A percentile compares a stretch with the other conserved stretches of the same genome.
Conservation (phyloP, 441 rosid species). For the Pelargonium cotyledonis region DNA sequence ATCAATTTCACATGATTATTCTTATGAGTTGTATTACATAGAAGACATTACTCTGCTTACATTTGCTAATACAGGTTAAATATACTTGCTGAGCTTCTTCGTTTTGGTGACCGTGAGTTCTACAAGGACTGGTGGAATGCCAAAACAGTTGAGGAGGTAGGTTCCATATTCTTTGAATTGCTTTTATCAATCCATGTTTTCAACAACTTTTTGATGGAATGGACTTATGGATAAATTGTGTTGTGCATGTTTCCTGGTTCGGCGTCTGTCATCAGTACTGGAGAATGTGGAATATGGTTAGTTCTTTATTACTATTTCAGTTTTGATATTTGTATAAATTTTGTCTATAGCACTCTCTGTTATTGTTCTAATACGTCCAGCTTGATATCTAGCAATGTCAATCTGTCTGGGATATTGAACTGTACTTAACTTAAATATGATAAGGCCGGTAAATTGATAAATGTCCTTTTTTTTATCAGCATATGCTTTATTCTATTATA, state of each 20-base stretch:
- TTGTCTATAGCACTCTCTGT: not conserved
- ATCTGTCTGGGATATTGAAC: not conserved
- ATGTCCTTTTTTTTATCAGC: not conserved
- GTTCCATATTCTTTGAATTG: constrained; percentile 16
- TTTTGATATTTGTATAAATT: constrained; percentile 1
- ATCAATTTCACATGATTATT: constrained; percentile 5
- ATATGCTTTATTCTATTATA: not conserved
- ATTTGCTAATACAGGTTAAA: constrained; percentile 55
- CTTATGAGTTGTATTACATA: not conserved
- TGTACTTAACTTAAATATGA: not conserved
- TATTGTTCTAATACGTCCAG: not conserved
- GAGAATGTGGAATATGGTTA: constrained; percentile 99
- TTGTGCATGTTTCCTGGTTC: constrained; percentile 22
- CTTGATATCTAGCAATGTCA: not conserved
- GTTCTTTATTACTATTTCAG: constrained; percentile 25
- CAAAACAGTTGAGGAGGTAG: constrained; percentile 88
- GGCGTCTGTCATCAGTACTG: constrained; percentile 64
- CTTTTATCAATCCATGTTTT: constrained; percentile 14
- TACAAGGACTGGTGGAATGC: constrained; percentile 99
- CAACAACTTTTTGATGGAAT: constrained; percentile 14
- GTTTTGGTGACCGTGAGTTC: constrained; percentile 98
- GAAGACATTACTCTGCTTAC: constrained; percentile 11
- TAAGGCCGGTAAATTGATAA: not conserved
- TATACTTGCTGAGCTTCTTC: constrained; percentile 88
- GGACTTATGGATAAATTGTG: constrained; percentile 15